Percentiles rank a stretch among this genome's conserved stretches.
Conservation (phyloP, 495 filamentous ascomycete genomes). For the Wilcoxina mikolae region DNA sequence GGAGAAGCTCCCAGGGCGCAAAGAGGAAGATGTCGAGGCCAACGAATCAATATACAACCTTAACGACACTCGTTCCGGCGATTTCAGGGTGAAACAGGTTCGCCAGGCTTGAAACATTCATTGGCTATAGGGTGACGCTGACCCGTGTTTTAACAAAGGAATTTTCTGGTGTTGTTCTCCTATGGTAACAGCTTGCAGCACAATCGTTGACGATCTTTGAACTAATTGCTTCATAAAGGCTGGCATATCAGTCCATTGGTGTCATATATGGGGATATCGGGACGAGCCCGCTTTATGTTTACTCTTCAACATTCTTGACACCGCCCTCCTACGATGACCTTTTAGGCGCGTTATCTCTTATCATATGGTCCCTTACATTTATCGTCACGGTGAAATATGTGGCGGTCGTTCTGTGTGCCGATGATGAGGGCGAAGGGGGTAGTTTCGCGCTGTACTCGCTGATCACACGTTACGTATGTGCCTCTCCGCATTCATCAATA, state of each 20-base stretch:
- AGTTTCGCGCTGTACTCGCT: constrained; percentile 60
- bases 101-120: too few species aligned
- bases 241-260: constrained; percentile 55
- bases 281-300: constrained; percentile 60
- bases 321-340: constrained; percentile 46
- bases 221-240: too few species aligned
- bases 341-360: constrained; percentile 53
- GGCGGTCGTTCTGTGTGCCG: constrained; percentile 50
- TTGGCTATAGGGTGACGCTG: too few species aligned
- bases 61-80: too few species aligned
- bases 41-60: too few species aligned
- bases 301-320: constrained; percentile 49
- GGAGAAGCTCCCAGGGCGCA: too few species aligned
- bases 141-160: too few species aligned
- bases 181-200: too few species aligned
- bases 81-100: too few species aligned
- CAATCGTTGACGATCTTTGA: too few species aligned
- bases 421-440: constrained; percentile 66
- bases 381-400: constrained; percentile 65
- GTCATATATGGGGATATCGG: constrained; percentile 69
- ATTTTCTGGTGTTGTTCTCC: too few species aligned
- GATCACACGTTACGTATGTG: constrained; percentile 51
- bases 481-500: neutral
- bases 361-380: constrained; percentile 58
- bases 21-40: too few species aligned